These are phyloP conservation scores for Penicillium atrosanguineum DNA, from an alignment of 495 filamentous ascomycete species.

Conservation along the genomic window DNA sequence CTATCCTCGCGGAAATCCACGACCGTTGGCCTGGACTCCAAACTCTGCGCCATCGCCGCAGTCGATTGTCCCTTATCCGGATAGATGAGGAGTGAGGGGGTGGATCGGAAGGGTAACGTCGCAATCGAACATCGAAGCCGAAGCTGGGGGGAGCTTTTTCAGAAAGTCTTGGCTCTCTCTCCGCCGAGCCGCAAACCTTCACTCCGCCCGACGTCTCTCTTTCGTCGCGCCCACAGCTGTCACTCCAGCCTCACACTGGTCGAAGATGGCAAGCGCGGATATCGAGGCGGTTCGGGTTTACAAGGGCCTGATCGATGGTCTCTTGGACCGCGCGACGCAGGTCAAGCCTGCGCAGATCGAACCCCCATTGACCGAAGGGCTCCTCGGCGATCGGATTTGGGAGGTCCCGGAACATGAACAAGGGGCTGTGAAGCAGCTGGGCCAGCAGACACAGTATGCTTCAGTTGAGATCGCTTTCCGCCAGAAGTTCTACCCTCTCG, in stretches of 20 bases:
- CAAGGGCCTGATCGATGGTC: slow-evolving; percentile 52
- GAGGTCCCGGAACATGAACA: slow-evolving; percentile 30
- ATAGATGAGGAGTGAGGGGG: slow-evolving; percentile 28
- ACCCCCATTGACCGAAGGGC: slow-evolving; percentile 64
- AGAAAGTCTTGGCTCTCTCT: slow-evolving; percentile 27
- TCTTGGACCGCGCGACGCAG: slow-evolving; percentile 61
- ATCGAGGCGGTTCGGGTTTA: slow-evolving; percentile 56
- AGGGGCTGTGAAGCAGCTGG: slow-evolving; percentile 22
- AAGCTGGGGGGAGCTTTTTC: slow-evolving; percentile 29
- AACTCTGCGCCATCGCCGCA: slow-evolving; percentile 44
- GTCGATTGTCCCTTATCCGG: slow-evolving; percentile 30
- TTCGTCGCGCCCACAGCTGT: slow-evolving; percentile 3
- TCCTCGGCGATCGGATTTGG: slow-evolving; percentile 42
- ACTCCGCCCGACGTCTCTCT: slow-evolving; percentile 6
- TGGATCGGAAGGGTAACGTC: slow-evolving; percentile 28
- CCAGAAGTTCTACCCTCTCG: slow-evolving; percentile 69
- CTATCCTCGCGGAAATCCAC: slow-evolving; percentile 74
- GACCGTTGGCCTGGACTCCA: slow-evolving; percentile 56
- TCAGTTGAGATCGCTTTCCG: slow-evolving; percentile 76
- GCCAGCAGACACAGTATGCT: slow-evolving; percentile 53
- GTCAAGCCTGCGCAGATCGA: slow-evolving; percentile 72
- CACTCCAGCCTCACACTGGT: not conserved
- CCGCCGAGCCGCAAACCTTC: slow-evolving; percentile 26
- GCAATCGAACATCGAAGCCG: slow-evolving; percentile 1
- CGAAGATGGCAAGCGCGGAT: slow-evolving; percentile 50